These are phyloP conservation scores for Arthroderma sp. DNA, from an alignment of 2,329 filamentous ascomycete species.

Conservation along the genomic window DNA sequence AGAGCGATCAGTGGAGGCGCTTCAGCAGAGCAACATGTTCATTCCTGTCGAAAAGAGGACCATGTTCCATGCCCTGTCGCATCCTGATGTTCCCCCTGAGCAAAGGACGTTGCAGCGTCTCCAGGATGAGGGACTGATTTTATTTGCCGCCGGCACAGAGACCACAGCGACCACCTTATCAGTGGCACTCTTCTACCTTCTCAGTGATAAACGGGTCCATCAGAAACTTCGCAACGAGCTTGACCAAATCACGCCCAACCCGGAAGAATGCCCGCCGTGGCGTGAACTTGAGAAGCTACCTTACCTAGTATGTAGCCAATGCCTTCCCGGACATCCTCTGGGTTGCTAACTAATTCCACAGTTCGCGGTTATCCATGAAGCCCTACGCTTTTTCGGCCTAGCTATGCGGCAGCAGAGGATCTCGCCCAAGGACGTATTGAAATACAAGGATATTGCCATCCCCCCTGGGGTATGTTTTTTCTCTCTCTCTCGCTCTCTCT, in stretches of 20 bases:
- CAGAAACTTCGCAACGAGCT: background rate
- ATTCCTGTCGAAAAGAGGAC: too few species aligned
- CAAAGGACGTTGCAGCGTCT: constrained; percentile 10
- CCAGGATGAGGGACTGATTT: constrained; percentile 18
- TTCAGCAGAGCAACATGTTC: too few species aligned
- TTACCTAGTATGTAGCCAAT: background rate
- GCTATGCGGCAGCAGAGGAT: background rate
- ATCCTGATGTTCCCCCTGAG: too few species aligned
- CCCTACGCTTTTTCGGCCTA: background rate
- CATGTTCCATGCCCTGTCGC: background rate
- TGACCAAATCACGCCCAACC: background rate
- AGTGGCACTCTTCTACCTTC: background rate
- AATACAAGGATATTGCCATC: background rate
- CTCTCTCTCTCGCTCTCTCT: too few species aligned
- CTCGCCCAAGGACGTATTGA: background rate
- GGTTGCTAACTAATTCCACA: too few species aligned
- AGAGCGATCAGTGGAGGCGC: too few species aligned
- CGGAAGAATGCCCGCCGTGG: background rate
- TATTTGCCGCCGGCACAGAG: constrained; percentile 19
- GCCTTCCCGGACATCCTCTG: background rate
- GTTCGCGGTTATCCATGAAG: background rate
- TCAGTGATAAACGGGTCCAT: background rate
- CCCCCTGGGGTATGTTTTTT: background rate
- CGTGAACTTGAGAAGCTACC: background rate
- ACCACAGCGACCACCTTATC: constrained; percentile 13